Evolutionary conservation across 768 basidiomycete genomes (phyloP).

Genomic region (Hypsizygus marmoreus): DNA sequence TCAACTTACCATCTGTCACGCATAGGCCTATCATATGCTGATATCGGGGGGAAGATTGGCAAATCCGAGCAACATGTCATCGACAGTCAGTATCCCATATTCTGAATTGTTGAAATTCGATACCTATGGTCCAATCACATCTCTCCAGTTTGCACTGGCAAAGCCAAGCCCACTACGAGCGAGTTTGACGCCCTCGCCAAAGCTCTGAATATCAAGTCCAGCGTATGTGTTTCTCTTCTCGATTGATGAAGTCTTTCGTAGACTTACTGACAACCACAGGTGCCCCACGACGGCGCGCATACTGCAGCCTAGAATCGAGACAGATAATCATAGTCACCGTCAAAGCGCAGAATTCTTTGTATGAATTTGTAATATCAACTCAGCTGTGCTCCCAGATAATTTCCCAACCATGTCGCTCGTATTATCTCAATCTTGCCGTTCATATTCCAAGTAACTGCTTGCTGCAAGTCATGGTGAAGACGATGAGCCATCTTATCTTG

Average conservation of each 20-base stretch:
- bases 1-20: not conserved
- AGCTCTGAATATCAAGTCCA: conserved; percentile 39
- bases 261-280: not conserved
- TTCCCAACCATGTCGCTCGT: no score
- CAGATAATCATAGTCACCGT: no score
- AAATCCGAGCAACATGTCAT: conserved; percentile 47
- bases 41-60: conserved; percentile 50
- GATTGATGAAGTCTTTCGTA: not conserved
- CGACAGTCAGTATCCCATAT: conserved; percentile 44
- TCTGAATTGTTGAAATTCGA: not conserved
- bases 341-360: no score
- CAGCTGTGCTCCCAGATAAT: no score
- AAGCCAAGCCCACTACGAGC: conserved; percentile 36
- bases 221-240: conserved; percentile 27
- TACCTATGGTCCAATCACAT: not conserved
- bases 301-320: not conserved
- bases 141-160: conserved; percentile 50
- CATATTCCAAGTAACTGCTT: no score
- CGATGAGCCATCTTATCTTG: no score
- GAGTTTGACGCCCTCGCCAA: conserved; percentile 54
- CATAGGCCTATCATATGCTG: conserved; percentile 48
- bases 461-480: no score
- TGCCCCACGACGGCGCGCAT: not conserved
- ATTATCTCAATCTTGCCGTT: no score
- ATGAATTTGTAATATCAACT: no score